Base-by-base conservation (phyloP, 805 yeast species). In the Cyberlindnera subsufficiens region DNA sequence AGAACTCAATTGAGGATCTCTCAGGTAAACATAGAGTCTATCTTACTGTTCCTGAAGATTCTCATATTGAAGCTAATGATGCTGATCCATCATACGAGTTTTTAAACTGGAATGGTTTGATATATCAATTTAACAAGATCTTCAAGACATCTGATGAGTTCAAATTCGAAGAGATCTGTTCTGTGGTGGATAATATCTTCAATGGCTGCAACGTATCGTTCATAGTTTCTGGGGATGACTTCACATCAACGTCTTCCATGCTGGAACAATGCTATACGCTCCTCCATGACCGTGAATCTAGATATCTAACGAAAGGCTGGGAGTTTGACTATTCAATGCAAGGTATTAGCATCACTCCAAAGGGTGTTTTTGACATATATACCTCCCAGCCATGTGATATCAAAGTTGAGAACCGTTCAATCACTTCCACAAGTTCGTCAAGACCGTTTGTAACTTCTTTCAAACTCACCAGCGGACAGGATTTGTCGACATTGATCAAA, bases 1-100 rank as follows among this genome's bases (percentile, higher is more conserved):
- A 77, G 54, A 74, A 75, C 50, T 65, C 75, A 1, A 77, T 78
- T 15, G 67, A 66, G 40, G 71, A 68, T 42, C 40, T 61, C 20
- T 47, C 54, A 18, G 69, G 69, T 1, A 56, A 54, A 19, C 53
- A 66, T 5, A 54, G 73, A 15, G 58, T 55, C 0, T 55, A 55
- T 39, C 30, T 53, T 3, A 42, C 42, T 20, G 32, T 36, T n/a
- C 39, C 32, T 27, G 32, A 16, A n/a, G 10, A 22, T 6, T 15
- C 34, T 10, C 30, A 38, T 5, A 27, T 37, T 6, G 27, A 32
- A 8, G 30, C 33, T 3, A n/a, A 16, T 17, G 45, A 37, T 13
- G 38, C 33, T 4, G 47, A 47, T 20, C 42, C 45, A 30, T 30
- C 44, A 20, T 10, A 5, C 17, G 40, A 40, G 14, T 8, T 18